Evolutionary conservation across 2,329 filamentous ascomycete genomes (phyloP).

Genomic region (Scedosporium apiospermum): DNA sequence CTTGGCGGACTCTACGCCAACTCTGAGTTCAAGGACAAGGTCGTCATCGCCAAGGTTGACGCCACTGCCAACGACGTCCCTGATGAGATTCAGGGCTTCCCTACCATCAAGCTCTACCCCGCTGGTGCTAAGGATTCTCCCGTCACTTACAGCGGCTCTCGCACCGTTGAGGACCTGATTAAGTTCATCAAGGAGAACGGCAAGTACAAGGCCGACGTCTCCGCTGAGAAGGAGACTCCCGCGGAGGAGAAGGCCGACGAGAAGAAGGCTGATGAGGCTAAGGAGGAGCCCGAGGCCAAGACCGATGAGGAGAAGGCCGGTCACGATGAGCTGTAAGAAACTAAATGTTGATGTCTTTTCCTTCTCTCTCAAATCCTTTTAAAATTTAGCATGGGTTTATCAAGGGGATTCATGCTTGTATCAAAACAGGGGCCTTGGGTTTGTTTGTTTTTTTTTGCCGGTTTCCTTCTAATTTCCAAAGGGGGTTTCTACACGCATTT

Average conservation of each 20-base stretch:
- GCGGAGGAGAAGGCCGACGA: slow-evolving; percentile 49
- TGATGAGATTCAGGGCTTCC: slow-evolving; percentile 95
- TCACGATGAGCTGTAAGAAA: slow-evolving; percentile 66
- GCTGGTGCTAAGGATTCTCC: slow-evolving; percentile 80
- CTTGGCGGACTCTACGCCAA: slow-evolving; percentile 68
- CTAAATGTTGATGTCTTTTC: not conserved
- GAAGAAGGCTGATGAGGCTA: slow-evolving; percentile 27
- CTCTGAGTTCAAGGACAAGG: slow-evolving; percentile 71
- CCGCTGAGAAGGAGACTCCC: slow-evolving; percentile 42
- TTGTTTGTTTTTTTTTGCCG: slow-evolving; percentile 1
- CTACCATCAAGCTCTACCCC: slow-evolving; percentile 96
- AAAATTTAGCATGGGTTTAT: slow-evolving; percentile 5
- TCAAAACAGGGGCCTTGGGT: slow-evolving; percentile 5
- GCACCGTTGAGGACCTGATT: slow-evolving; percentile 84
- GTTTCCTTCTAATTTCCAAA: slow-evolving; percentile 4
- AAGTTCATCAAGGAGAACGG: slow-evolving; percentile 93
- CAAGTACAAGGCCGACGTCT: slow-evolving; percentile 70
- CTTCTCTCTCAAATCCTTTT: not conserved
- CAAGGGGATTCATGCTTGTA: slow-evolving; percentile 6
- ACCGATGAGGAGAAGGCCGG: slow-evolving; percentile 25
- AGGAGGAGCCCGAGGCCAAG: slow-evolving; percentile 26
- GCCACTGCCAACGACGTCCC: slow-evolving; percentile 94
- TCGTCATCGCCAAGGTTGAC: slow-evolving; percentile 95
- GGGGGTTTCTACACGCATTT: slow-evolving; percentile 4
- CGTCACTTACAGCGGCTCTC: slow-evolving; percentile 77